Percentiles rank a stretch among this genome's conserved stretches.
phyloP scores from a whole-genome alignment of 176 grass and related monocot species.

The Olyra latifolia region DNA sequence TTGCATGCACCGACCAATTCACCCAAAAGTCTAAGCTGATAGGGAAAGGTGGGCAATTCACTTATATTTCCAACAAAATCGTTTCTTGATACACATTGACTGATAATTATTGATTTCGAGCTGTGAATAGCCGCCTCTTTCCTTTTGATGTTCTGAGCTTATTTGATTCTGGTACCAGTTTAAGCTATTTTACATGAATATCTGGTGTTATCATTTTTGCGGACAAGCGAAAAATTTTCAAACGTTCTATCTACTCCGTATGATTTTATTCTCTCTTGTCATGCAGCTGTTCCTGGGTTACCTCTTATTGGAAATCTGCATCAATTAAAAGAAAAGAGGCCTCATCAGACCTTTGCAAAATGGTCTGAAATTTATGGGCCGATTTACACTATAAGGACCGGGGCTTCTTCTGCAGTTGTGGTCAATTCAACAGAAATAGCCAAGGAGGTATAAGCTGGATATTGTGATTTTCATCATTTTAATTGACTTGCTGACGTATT shows the following conservation, averaged over 20 bases:
- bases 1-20: too few species aligned
- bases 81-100: too few species aligned
- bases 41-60: too few species aligned
- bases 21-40: too few species aligned
- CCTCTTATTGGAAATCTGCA: constrained; percentile 83
- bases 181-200: too few species aligned
- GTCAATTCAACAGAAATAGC: constrained; percentile 79
- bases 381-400: constrained; percentile 76
- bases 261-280: constrained; percentile 5
- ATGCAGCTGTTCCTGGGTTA: constrained; percentile 78
- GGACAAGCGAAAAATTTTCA: background rate
- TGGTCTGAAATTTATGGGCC: constrained; percentile 78
- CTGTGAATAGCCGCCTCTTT: too few species aligned
- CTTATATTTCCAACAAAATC: too few species aligned
- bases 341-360: constrained; percentile 70
- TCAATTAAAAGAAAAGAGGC: constrained; percentile 88
- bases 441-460: constrained; percentile 51
- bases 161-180: too few species aligned
- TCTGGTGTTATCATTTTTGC: too few species aligned
- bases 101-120: too few species aligned
- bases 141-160: too few species aligned
- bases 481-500: background rate
- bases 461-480: background rate
- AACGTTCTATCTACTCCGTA: background rate
- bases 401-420: constrained; percentile 61